Evolutionary conservation across 768 basidiomycete genomes (phyloP).

Genomic region (Tylopilus felleus): DNA sequence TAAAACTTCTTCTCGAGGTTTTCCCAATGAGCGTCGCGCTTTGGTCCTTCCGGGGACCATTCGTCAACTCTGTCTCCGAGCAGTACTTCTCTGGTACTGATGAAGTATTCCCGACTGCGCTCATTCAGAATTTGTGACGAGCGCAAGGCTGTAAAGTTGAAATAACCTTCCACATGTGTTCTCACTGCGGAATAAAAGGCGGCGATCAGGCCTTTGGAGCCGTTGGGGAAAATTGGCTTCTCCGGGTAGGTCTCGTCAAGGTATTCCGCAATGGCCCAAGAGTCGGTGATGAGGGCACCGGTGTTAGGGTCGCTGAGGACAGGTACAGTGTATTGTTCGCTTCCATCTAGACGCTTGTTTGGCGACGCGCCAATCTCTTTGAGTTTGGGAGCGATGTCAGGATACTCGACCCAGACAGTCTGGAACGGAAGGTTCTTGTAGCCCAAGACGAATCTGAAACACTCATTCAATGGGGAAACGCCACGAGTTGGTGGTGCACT

Average conservation of each 20-base stretch:
- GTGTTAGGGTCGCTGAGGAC: conserved; percentile 34
- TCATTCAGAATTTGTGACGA: conserved; percentile 30
- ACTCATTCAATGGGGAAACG: not conserved
- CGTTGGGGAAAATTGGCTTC: conserved; percentile 26
- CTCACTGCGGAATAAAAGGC: conserved; percentile 12
- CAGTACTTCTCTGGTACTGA: conserved; percentile 28
- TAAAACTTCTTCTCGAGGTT: conserved; percentile 13
- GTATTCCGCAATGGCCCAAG: conserved; percentile 34
- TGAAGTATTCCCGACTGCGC: conserved; percentile 38
- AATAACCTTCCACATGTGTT: not conserved
- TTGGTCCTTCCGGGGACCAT: conserved; percentile 35
- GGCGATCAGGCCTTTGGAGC: conserved; percentile 21
- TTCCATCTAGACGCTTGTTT: conserved; percentile 17
- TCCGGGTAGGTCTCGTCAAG: conserved; percentile 36
- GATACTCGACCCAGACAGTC: conserved; percentile 34
- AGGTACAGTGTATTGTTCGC: conserved; percentile 30
- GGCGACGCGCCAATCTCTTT: conserved; percentile 27
- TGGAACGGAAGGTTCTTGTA: conserved; percentile 34
- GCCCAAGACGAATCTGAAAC: conserved; percentile 28
- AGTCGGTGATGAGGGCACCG: conserved; percentile 27
- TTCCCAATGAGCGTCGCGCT: conserved; percentile 28
- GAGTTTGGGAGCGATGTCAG: conserved; percentile 28
- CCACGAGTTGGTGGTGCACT: not conserved
- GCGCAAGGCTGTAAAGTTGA: conserved; percentile 22
- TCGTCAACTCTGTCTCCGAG: conserved; percentile 39